A percentile compares a stretch with the other conserved stretches of the same genome.
These are phyloP conservation scores for Solanum gracilifrons DNA, from an alignment of 257 asterid species.

Conservation along the genomic window DNA sequence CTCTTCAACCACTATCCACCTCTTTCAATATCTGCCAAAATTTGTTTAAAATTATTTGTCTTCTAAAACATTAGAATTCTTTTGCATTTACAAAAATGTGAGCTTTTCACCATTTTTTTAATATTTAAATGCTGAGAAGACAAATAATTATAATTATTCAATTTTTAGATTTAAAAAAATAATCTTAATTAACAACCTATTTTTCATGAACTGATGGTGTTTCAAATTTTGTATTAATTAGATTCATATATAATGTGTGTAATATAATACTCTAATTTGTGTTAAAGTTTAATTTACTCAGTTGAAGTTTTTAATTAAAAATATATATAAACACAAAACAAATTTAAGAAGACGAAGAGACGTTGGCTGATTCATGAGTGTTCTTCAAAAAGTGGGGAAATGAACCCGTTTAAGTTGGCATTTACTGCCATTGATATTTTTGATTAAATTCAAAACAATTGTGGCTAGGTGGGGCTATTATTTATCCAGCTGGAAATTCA, in stretches of 20 bases:
- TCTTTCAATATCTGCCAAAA: neutral
- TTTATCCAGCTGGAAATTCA: too few species aligned
- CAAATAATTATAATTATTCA: too few species aligned
- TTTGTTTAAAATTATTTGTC: neutral
- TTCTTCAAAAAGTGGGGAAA: neutral
- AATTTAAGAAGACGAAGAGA: neutral
- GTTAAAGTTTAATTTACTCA: neutral
- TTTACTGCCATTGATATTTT: neutral
- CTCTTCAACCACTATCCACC: neutral
- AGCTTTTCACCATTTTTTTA: neutral
- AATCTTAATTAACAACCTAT: too few species aligned
- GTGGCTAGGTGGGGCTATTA: neutral
- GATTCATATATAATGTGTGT: neutral
- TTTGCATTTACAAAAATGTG: neutral
- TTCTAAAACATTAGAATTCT: neutral
- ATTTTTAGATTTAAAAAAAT: too few species aligned
- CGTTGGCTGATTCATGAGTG: neutral
- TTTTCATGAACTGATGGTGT: neutral
- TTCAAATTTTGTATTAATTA: neutral
- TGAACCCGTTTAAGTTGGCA: neutral
- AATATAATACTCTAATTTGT: neutral
- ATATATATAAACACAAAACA: neutral
- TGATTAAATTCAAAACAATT: neutral
- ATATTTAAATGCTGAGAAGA: neutral
- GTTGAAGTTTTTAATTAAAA: neutral